Base-by-base conservation (phyloP, 306 rosid genomes). In the Cyamopsis tetragonoloba region DNA sequence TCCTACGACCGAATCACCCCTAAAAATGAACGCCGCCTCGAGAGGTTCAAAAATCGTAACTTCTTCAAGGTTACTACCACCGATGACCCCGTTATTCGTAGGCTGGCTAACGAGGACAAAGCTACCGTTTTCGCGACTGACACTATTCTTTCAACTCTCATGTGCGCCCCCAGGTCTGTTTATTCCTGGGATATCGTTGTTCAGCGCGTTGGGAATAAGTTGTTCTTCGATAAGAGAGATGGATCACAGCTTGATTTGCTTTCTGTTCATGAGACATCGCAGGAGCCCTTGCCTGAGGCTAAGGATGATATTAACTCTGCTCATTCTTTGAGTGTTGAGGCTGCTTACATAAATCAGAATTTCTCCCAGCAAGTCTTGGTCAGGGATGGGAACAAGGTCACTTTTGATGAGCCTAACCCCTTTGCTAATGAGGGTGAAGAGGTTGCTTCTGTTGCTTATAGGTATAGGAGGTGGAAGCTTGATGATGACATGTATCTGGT, bases 301-400 rank as follows among this genome's bases (percentile, higher is more conserved):
- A 89, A 92, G 82, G 98, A 89, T 42, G 98, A 92, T 82, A 92
- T 89, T 50, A 92, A 89, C 63, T 92, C 98, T 0, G 95, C 96
- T 1, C 82, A 86, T 51, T 87, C 96, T 0, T 30, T 92, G 30
- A 80, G 96, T 2, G 87, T 87, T 2, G 98, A 92, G 82, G 98
- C 96, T 1, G 93, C 96, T 41, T 87, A 79, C 43, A 89, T 92
- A 7, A 92, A 92, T 23, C 98, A 92, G 86, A 89, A 88, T 72
- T 92, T 92, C 81, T 87, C 98, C 0, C 98, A 87, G 74, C 98
- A 86, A 67, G 96, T 88, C 12, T 65, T 92, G 60, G 43, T 92
- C 30, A 81, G 91, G 47, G 96, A 92, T 57, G 93, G 96, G 31
- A 83, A 79, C 2, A 87, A 92, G 89, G 87, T 87, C 20, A 80